Evolutionary conservation across 1,139 yeast species (phyloP).

Genomic region (Suhomyces maxii): DNA sequence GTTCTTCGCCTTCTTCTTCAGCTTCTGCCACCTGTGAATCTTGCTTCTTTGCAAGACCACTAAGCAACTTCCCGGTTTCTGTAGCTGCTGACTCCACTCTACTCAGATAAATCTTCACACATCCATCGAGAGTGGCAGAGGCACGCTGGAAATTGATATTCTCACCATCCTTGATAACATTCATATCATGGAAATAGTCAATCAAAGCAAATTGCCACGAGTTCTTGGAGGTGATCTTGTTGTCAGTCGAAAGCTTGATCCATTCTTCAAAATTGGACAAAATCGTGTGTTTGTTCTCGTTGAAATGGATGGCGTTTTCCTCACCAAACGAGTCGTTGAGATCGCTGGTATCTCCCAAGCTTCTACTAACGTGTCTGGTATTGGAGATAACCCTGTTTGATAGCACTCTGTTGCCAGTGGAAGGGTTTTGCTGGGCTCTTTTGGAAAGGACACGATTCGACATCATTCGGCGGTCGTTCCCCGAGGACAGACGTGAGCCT

Average conservation of each 20-base stretch:
- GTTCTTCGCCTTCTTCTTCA: constrained; percentile 27
- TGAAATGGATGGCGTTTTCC: constrained; percentile 46
- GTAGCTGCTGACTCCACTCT: constrained; percentile 91
- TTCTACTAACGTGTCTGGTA: constrained; percentile 20
- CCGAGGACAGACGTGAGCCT: constrained; percentile 5
- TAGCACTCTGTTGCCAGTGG: constrained; percentile 10
- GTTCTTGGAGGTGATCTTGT: constrained; percentile 67
- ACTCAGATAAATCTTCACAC: constrained; percentile 79
- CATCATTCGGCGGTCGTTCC: constrained; percentile 11
- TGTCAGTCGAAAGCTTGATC: constrained; percentile 88
- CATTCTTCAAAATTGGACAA: constrained; percentile 79
- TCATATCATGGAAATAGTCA: constrained; percentile 77
- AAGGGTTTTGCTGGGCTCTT: constrained; percentile 5
- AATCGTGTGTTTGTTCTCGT: constrained; percentile 47
- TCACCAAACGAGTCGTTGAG: constrained; percentile 28
- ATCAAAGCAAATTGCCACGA: constrained; percentile 86
- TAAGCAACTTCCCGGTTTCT: constrained; percentile 82
- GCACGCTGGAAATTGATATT: constrained; percentile 75
- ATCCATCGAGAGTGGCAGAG: constrained; percentile 79
- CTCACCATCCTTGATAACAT: constrained; percentile 59
- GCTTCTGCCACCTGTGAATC: constrained; percentile 24
- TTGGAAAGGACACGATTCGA: constrained; percentile 16
- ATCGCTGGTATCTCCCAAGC: constrained; percentile 8
- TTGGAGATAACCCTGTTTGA: constrained; percentile 19
- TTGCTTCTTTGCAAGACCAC: constrained; percentile 53